Conservation (phyloP, 805 yeast genomes). For the Maudiozyma bulderi region DNA sequence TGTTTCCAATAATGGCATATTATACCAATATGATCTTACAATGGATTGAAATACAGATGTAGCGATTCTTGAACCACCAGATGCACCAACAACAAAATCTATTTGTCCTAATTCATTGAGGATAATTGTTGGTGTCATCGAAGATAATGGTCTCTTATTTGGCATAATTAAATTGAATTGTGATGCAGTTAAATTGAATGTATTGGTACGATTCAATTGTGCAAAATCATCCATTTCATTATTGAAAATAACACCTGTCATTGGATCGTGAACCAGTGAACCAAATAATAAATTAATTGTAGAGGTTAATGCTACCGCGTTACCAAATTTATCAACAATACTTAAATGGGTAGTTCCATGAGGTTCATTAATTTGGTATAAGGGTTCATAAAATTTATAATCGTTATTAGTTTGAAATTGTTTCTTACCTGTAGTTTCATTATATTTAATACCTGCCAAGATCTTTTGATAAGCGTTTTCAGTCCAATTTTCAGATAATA, state of each 20-base stretch:
- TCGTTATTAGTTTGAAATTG: slow-evolving; percentile 39
- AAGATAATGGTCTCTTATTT: slow-evolving; percentile 72
- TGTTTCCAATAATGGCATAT: slow-evolving; percentile 51
- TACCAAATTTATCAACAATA: slow-evolving; percentile 60
- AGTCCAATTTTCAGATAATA: slow-evolving; percentile 51
- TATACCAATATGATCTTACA: slow-evolving; percentile 51
- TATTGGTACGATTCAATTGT: slow-evolving; percentile 55
- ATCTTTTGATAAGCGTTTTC: slow-evolving; percentile 40
- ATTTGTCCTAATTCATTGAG: slow-evolving; percentile 39
- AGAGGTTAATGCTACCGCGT: slow-evolving; percentile 81
- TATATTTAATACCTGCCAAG: slow-evolving; percentile 31
- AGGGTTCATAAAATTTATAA: slow-evolving; percentile 73
- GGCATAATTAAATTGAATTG: slow-evolving; percentile 69
- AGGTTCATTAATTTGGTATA: slow-evolving; percentile 66
- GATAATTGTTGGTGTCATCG: slow-evolving; percentile 69
- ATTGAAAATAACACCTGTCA: slow-evolving; percentile 75
- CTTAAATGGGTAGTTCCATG: slow-evolving; percentile 89
- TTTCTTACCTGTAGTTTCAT: not conserved
- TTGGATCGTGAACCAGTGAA: slow-evolving; percentile 66
- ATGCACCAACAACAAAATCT: slow-evolving; percentile 75
- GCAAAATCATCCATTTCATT: slow-evolving; percentile 95
- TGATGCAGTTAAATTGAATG: slow-evolving; percentile 76
- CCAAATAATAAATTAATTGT: slow-evolving; percentile 84
- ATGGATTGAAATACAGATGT: slow-evolving; percentile 79
- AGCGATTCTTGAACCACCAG: slow-evolving; percentile 85